Evolutionary conservation across 768 basidiomycete genomes (phyloP).

Genomic region (Terana coerulea): DNA sequence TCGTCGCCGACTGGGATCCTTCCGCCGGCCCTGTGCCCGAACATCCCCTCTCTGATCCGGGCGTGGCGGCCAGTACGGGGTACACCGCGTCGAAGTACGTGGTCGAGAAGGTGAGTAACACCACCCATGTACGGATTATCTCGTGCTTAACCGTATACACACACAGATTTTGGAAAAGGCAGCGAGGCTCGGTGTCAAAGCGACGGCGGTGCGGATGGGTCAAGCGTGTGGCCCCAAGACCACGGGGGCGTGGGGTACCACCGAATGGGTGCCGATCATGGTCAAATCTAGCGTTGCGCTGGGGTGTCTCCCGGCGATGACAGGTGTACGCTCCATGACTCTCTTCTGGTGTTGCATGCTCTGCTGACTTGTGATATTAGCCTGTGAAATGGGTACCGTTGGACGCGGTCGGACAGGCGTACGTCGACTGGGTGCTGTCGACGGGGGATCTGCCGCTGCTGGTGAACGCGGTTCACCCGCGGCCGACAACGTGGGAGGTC

Average conservation of each 20-base stretch:
- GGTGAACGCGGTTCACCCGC: slow-evolving; percentile 17
- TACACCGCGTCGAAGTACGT: slow-evolving; percentile 42
- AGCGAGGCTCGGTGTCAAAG: not conserved
- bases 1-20: slow-evolving; percentile 18
- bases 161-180: slow-evolving; percentile 11
- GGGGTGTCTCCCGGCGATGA: slow-evolving; percentile 5
- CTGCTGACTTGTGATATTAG: not conserved
- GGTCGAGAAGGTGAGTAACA: slow-evolving; percentile 28
- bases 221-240: slow-evolving; percentile 19
- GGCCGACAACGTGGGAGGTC: slow-evolving; percentile 10
- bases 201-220: slow-evolving; percentile 23
- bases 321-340: slow-evolving; percentile 2
- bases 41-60: slow-evolving; percentile 19
- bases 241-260: slow-evolving; percentile 24
- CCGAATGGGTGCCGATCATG: slow-evolving; percentile 27
- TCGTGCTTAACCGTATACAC: not conserved
- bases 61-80: slow-evolving; percentile 29
- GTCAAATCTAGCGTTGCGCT: slow-evolving; percentile 16
- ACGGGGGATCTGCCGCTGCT: slow-evolving; percentile 3
- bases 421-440: slow-evolving; percentile 2
- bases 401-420: not conserved
- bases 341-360: not conserved
- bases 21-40: slow-evolving; percentile 23
- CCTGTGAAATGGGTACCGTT: slow-evolving; percentile 4
- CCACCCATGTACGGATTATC: not conserved